Conservation (phyloP, 176 grass and related monocot genomes). For the Leersia perrieri region DNA sequence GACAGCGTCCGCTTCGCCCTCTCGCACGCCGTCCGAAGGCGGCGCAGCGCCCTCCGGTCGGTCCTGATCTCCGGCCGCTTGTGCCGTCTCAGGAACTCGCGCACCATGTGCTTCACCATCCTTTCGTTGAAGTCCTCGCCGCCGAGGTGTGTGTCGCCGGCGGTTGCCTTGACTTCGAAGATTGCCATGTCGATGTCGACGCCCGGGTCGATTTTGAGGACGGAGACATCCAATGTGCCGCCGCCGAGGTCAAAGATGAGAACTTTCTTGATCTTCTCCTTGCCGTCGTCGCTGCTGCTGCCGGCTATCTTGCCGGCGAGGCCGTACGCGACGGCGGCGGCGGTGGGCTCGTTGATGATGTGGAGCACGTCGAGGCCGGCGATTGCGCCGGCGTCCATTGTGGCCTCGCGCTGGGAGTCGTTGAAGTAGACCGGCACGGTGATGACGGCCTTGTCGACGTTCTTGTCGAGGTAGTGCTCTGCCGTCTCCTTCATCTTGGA, state of each 20-base stretch:
- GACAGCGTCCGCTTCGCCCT: slow-evolving; percentile 58
- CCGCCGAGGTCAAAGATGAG: slow-evolving; percentile 69
- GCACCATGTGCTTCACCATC: slow-evolving; percentile 52
- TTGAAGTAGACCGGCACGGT: slow-evolving; percentile 71
- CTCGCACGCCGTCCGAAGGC: slow-evolving; percentile 55
- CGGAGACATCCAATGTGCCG: slow-evolving; percentile 56
- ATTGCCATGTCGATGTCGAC: neutral
- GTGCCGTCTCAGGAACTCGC: slow-evolving; percentile 52
- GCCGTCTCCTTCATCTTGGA: slow-evolving; percentile 60
- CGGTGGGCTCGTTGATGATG: slow-evolving; percentile 70
- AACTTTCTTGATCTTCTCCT: slow-evolving; percentile 40
- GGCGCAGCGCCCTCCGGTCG: slow-evolving; percentile 33
- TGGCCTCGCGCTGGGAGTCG: slow-evolving; percentile 65
- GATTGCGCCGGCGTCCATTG: slow-evolving; percentile 55
- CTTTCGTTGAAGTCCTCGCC: slow-evolving; percentile 37
- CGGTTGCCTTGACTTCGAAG: slow-evolving; percentile 33
- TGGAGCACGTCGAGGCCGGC: slow-evolving; percentile 55
- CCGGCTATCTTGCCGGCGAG: slow-evolving; percentile 39
- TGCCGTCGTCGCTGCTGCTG: neutral
- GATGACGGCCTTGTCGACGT: slow-evolving; percentile 50
- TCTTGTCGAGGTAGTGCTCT: slow-evolving; percentile 35
- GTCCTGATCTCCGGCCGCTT: slow-evolving; percentile 36
- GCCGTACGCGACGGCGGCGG: slow-evolving; percentile 59
- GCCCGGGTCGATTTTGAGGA: neutral
- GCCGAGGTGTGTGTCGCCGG: slow-evolving; percentile 45